Evolutionary conservation across 2,329 filamentous ascomycete species (phyloP).

Genomic region (Aureobasidium sp.): DNA sequence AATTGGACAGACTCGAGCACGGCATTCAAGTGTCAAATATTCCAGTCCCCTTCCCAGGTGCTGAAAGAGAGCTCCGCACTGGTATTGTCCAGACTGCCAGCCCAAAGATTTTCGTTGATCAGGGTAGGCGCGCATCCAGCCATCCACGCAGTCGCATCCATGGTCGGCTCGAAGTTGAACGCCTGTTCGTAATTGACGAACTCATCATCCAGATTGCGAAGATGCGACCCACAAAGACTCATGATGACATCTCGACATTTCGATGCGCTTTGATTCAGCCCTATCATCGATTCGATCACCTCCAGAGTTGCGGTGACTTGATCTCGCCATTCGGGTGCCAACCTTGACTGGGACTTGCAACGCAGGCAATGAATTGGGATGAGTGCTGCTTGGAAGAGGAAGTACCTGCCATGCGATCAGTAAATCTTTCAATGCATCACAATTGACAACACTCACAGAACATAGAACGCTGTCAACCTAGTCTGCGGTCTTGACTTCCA

Average conservation of each 20-base stretch:
- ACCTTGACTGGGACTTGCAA: conserved; percentile 34
- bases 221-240: conserved; percentile 32
- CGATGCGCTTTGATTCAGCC: conserved; percentile 35
- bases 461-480: conserved; percentile 40
- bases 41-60: conserved; percentile 11
- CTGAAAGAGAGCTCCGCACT: conserved; percentile 12
- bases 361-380: conserved; percentile 44
- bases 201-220: neutral
- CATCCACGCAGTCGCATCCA: conserved; percentile 13
- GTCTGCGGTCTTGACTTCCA: conserved; percentile 35
- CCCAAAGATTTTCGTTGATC: conserved; percentile 14
- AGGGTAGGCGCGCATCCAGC: conserved; percentile 2
- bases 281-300: conserved; percentile 33
- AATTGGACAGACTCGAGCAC: neutral
- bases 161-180: conserved; percentile 7
- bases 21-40: neutral
- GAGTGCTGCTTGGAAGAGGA: conserved; percentile 44
- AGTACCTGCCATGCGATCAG: conserved; percentile 28
- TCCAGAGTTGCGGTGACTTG: conserved; percentile 36
- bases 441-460: conserved; percentile 22
- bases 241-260: conserved; percentile 39
- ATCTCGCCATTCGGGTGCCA: conserved; percentile 35
- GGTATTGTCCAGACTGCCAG: conserved; percentile 14
- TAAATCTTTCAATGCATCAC: neutral
- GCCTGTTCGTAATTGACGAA: conserved; percentile 2